A percentile compares a stretch with the other conserved stretches of the same genome.
phyloP scores from a whole-genome alignment of 352 stramenopile genomes.

The Phytophthora agathidicida region DNA sequence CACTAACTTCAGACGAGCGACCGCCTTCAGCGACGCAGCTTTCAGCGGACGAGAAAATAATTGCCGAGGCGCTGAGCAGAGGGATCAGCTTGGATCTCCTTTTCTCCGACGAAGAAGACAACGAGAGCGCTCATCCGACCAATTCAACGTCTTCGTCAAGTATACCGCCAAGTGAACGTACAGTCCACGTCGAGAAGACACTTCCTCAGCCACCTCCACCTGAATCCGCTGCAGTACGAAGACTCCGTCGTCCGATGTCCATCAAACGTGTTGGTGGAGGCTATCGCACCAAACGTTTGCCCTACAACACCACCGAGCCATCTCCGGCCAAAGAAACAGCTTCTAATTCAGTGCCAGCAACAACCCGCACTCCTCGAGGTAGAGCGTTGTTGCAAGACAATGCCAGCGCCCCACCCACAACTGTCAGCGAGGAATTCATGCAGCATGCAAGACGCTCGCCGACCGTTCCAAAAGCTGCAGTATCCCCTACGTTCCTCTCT shows the following conservation, averaged over 20 bases:
- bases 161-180: conserved; percentile 1
- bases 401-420: background rate
- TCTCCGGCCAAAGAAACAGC: conserved; percentile 2
- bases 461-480: conserved; percentile 11
- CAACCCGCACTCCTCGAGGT: background rate
- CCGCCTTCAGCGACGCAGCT: background rate
- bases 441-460: conserved; percentile 5
- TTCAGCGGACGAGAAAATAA: conserved; percentile 16
- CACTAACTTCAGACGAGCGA: background rate
- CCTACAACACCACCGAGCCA: conserved; percentile 7
- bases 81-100: conserved; percentile 65
- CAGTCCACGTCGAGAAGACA: background rate
- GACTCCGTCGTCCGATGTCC: conserved; percentile 27
- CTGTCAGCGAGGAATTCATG: conserved; percentile 4
- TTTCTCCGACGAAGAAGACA: conserved; percentile 54
- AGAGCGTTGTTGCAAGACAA: conserved; percentile 2
- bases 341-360: background rate
- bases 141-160: conserved; percentile 19
- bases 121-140: conserved; percentile 7
- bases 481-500: conserved; percentile 1
- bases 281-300: conserved; percentile 46
- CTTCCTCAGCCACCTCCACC: conserved; percentile 21
- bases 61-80: conserved; percentile 24
- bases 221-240: background rate
- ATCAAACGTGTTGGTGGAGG: conserved; percentile 66